These are phyloP conservation scores for Hippophae rhamnoides DNA, from an alignment of 306 rosid species.

Conservation along the genomic window DNA sequence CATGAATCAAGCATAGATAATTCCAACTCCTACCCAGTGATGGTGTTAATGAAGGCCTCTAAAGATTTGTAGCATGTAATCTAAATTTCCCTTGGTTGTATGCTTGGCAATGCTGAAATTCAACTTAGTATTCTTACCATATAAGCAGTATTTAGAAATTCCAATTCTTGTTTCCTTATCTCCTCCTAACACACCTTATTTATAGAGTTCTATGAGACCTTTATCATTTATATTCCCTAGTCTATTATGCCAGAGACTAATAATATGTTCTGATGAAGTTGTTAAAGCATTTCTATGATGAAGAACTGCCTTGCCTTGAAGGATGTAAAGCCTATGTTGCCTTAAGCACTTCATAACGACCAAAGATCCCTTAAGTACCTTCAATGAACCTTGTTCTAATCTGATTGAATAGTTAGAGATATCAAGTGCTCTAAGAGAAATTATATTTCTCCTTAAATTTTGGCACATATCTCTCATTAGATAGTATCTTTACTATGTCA, in stretches of 20 bases:
- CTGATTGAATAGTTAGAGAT: background rate
- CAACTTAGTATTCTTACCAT: background rate
- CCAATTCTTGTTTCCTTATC: background rate
- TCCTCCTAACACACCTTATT: background rate
- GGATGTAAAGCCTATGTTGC: background rate
- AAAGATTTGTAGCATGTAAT: no score
- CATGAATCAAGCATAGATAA: background rate
- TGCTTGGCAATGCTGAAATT: no score
- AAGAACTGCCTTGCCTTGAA: background rate
- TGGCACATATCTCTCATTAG: background rate
- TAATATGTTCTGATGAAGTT: background rate
- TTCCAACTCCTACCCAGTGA: background rate
- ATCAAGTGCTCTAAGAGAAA: background rate
- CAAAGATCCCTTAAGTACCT: background rate
- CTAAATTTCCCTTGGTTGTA: no score
- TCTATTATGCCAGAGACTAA: background rate
- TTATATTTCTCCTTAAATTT: background rate
- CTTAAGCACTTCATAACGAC: background rate
- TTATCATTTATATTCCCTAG: background rate
- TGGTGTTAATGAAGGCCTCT: background rate
- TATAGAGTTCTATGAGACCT: background rate
- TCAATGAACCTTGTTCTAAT: background rate
- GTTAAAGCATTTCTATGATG: background rate
- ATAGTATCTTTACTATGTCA: background rate
- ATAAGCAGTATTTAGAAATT: no score